phyloP scores from a whole-genome alignment of 1,284 basidiomycete genomes.

The Kalmanozyma brasiliensis region DNA sequence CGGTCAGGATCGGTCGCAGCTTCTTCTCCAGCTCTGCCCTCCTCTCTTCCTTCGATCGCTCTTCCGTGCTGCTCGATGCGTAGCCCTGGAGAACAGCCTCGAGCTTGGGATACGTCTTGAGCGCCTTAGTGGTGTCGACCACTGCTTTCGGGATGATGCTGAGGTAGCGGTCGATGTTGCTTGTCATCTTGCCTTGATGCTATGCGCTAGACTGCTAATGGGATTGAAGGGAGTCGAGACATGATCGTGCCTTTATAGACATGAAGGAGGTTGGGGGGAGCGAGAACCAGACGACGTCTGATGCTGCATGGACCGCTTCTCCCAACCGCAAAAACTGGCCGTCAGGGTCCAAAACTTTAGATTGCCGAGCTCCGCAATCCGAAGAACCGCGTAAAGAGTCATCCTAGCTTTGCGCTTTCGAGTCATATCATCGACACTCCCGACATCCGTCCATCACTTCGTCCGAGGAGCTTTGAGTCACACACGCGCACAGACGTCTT shows the following conservation, averaged over 20 bases:
- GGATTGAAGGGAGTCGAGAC: no score
- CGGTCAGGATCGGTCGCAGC: conserved; percentile 46
- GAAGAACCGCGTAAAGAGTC: conserved; percentile 6
- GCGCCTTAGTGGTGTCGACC: conserved; percentile 61
- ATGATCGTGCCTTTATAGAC: no score
- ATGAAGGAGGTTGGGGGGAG: no score
- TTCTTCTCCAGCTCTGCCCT: conserved; percentile 29
- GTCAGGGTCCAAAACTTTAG: neutral
- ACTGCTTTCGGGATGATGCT: conserved; percentile 27
- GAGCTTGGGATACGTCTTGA: conserved; percentile 52
- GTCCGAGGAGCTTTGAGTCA: no score
- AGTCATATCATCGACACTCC: neutral
- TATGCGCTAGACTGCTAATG: no score
- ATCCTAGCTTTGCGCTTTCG: no score
- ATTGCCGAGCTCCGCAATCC: conserved; percentile 20
- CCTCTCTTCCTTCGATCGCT: neutral
- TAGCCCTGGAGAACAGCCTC: conserved; percentile 28
- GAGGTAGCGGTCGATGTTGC: conserved; percentile 27
- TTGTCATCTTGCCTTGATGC: conserved; percentile 2
- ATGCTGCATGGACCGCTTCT: conserved; percentile 4
- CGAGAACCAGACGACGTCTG: no score
- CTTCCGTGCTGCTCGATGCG: neutral
- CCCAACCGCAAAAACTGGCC: neutral
- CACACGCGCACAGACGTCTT: no score
- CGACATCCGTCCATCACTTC: neutral